These are phyloP conservation scores for Phytophthora pini DNA, from an alignment of 352 stramenopile genomes.

Conservation along the genomic window DNA sequence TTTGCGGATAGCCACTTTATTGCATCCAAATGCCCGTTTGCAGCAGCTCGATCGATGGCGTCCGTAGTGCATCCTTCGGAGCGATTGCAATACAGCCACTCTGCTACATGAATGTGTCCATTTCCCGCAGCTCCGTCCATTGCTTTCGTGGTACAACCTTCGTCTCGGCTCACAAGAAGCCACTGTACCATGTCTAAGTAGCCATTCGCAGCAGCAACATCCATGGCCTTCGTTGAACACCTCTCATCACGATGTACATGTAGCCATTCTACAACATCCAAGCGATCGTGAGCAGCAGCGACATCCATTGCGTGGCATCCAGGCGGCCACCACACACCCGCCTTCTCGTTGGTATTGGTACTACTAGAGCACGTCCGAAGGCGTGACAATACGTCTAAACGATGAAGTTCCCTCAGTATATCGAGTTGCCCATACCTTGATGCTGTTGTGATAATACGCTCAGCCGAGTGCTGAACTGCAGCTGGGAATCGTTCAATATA, in stretches of 20 bases:
- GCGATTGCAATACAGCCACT: not conserved
- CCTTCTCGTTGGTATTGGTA: not conserved
- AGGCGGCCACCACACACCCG: not conserved
- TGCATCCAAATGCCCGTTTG: not conserved
- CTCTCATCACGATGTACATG: not conserved
- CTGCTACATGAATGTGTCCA: not conserved
- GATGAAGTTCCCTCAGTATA: not conserved
- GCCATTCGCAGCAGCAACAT: not conserved
- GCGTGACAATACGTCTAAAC: not conserved
- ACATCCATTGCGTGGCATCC: not conserved
- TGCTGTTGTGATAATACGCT: not conserved
- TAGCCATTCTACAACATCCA: not conserved
- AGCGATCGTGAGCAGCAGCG: not conserved
- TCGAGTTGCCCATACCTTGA: not conserved
- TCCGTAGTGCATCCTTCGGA: not conserved
- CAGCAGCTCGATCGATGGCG: not conserved
- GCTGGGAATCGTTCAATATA: not conserved
- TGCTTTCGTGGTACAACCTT: not conserved
- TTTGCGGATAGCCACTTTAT: not conserved
- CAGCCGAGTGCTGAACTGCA: not conserved
- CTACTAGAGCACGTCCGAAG: not conserved
- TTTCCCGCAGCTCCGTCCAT: not conserved
- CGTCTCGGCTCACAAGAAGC: not conserved
- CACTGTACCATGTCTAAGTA: not conserved
- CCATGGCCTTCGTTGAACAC: not conserved